These are phyloP conservation scores for Noccaea bulbosa DNA, from an alignment of 345 rosid species.

Conservation along the genomic window DNA sequence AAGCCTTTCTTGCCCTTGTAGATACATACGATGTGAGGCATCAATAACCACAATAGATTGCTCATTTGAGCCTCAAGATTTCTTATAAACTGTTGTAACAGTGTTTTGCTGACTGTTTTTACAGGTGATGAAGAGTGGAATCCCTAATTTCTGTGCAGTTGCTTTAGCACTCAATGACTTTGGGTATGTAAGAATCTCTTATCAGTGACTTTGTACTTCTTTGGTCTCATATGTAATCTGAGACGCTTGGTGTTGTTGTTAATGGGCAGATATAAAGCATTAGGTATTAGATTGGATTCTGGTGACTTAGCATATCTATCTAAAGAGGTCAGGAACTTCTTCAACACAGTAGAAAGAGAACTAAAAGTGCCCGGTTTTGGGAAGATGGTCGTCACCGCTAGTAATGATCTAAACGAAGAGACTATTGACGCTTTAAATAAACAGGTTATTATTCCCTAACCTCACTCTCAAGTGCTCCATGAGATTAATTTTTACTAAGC, in stretches of 20 bases:
- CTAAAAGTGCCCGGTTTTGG: conserved; percentile 70
- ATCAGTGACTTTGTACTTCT: not conserved
- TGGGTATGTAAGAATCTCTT: conserved; percentile 64
- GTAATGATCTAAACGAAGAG: conserved; percentile 97
- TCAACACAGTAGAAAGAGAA: conserved; percentile 68
- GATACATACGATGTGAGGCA: conserved; percentile 94
- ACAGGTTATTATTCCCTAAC: conserved; percentile 55
- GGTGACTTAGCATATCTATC: conserved; percentile 96
- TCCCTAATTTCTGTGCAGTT: conserved; percentile 96
- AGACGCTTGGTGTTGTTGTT: conserved; percentile 8
- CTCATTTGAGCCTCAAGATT: conserved; percentile 6
- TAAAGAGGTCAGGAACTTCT: conserved; percentile 74
- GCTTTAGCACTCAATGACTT: conserved; percentile 85
- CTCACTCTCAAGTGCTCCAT: not conserved
- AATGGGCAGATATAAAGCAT: conserved; percentile 75
- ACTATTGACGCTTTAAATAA: conserved; percentile 96
- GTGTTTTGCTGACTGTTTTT: conserved; percentile 18
- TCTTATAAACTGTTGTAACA: conserved; percentile 7
- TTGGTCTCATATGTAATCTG: not conserved
- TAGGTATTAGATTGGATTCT: conserved; percentile 92
- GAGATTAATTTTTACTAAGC: not conserved
- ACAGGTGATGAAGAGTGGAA: conserved; percentile 91
- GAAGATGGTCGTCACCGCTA: conserved; percentile 73
- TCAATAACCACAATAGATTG: not conserved
- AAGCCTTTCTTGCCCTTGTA: conserved; percentile 80